These are phyloP conservation scores for Gaeumannomyces sp. DNA, from an alignment of 2,329 filamentous ascomycete genomes.

Conservation along the genomic window DNA sequence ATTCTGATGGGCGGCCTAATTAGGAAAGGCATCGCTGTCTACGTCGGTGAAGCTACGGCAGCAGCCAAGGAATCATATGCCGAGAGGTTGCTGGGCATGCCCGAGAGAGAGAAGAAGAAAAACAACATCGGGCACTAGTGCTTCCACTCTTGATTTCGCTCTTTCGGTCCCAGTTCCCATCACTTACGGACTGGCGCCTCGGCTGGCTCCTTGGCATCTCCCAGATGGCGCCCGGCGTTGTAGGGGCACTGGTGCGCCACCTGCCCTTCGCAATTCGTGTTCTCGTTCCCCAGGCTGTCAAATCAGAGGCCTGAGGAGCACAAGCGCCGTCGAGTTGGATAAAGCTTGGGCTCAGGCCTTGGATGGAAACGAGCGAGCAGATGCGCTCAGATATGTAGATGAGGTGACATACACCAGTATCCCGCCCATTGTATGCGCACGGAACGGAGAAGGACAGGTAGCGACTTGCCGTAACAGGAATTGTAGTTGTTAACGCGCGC, in stretches of 20 bases:
- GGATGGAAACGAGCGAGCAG: neutral
- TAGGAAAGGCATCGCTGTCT: neutral
- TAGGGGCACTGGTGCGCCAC: neutral
- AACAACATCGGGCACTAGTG: neutral
- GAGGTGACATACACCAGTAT: too few species aligned
- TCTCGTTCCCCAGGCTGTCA: neutral
- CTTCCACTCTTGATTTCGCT: neutral
- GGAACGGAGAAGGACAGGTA: neutral
- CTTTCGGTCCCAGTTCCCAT: neutral
- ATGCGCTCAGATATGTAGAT: neutral
- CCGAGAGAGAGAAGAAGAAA: neutral
- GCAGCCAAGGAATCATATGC: neutral
- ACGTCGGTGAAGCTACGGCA: neutral
- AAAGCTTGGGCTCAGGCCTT: neutral
- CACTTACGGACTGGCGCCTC: too few species aligned
- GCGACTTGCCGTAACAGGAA: too few species aligned
- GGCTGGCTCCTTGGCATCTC: neutral
- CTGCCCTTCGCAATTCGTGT: neutral
- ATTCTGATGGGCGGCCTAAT: neutral
- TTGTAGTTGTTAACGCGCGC: neutral
- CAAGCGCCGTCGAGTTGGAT: neutral
- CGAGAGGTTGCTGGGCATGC: neutral
- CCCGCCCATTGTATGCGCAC: neutral
- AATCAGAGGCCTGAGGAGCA: neutral
- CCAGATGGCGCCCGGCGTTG: too few species aligned